Conservation (phyloP, 2,329 filamentous ascomycete genomes). For the Diaporthe aspalathi region DNA sequence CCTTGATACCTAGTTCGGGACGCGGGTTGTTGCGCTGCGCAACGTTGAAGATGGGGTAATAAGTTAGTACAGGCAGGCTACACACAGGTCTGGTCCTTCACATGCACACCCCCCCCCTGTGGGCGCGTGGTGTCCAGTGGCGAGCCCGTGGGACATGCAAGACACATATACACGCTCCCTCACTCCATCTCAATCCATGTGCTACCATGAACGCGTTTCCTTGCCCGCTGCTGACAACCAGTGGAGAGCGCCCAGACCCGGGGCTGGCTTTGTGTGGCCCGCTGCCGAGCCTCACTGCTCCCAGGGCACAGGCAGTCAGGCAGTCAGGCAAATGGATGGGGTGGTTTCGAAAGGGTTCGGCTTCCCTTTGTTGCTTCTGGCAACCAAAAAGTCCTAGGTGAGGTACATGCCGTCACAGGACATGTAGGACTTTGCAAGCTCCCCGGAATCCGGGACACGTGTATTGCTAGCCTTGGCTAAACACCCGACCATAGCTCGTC, state of each 20-base stretch:
- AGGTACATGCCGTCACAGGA: constrained; percentile 24
- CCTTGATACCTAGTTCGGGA: constrained; percentile 13
- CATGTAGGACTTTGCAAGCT: constrained; percentile 25
- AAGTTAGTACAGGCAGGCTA: constrained; percentile 30
- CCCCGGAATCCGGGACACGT: constrained; percentile 27
- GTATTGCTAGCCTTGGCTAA: constrained; percentile 26
- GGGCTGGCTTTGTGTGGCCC: constrained; percentile 22
- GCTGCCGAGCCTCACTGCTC: constrained; percentile 23
- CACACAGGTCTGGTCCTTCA: constrained; percentile 29
- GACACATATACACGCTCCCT: background rate
- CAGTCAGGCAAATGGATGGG: background rate
- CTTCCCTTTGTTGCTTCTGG: constrained; percentile 28
- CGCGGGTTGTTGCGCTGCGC: constrained; percentile 16
- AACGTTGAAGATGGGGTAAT: constrained; percentile 23
- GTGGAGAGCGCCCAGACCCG: background rate
- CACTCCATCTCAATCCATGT: too few relatives aligned
- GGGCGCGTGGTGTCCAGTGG: constrained; percentile 5
- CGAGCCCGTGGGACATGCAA: constrained; percentile 4
- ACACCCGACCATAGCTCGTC: constrained; percentile 12
- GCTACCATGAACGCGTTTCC: background rate
- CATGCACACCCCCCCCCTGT: too few relatives aligned
- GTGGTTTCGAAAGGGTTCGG: constrained; percentile 11
- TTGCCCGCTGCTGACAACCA: constrained; percentile 6
- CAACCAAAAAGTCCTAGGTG: constrained; percentile 29
- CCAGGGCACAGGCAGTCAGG: background rate